Percentiles rank a stretch among this genome's conserved stretches.
These are phyloP conservation scores for Brassica balearica DNA, from an alignment of 441 rosid species.

Conservation along the genomic window DNA sequence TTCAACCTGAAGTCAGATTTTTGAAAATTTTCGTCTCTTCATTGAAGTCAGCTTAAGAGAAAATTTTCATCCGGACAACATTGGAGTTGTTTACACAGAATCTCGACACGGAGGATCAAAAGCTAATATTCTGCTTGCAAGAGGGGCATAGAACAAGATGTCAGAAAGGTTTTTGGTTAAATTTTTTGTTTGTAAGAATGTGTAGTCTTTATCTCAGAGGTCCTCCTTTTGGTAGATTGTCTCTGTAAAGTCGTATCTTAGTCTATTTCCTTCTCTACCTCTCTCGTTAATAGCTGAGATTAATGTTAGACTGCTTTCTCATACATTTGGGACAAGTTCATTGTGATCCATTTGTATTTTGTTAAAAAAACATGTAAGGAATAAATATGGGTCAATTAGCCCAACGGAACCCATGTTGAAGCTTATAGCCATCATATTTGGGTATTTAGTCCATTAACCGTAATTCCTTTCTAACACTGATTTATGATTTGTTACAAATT, in stretches of 20 bases:
- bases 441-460: neutral
- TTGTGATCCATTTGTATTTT: slow-evolving; percentile 23
- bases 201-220: slow-evolving; percentile 12
- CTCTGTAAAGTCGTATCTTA: slow-evolving; percentile 31
- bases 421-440: neutral
- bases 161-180: slow-evolving; percentile 6
- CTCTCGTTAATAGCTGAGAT: slow-evolving; percentile 32
- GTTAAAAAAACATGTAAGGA: neutral
- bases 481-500: neutral
- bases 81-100: slow-evolving; percentile 25
- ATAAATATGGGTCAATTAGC: neutral
- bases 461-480: neutral
- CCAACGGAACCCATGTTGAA: neutral
- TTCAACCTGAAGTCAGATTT: neutral
- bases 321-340: slow-evolving; percentile 27
- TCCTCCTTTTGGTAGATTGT: slow-evolving; percentile 10
- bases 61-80: slow-evolving; percentile 19
- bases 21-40: neutral
- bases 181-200: slow-evolving; percentile 14
- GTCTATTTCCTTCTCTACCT: neutral
- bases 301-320: slow-evolving; percentile 27
- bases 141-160: neutral
- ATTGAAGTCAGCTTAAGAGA: neutral
- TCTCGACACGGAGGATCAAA: slow-evolving; percentile 13
- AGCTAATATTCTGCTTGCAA: neutral